phyloP scores from a whole-genome alignment of 257 asterid genomes.

The Craterostigma plantagineum region DNA sequence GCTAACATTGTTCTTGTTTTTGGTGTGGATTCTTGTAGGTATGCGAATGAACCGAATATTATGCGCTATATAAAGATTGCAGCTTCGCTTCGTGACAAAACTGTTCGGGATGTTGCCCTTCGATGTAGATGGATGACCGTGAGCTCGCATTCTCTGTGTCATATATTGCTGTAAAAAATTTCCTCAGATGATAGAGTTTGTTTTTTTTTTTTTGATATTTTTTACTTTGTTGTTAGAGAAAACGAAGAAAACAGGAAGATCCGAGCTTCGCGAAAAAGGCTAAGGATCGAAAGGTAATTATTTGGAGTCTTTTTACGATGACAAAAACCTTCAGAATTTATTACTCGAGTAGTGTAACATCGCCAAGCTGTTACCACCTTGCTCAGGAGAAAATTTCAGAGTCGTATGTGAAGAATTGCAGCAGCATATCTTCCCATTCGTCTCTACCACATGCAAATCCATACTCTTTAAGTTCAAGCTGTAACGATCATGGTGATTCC shows the following conservation, averaged over 20 bases:
- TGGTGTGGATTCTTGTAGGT: slow-evolving; percentile 27
- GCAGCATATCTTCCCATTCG: slow-evolving; percentile 36
- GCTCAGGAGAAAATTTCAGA: slow-evolving; percentile 45
- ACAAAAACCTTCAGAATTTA: no score
- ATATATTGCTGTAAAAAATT: background rate
- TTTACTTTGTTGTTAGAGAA: slow-evolving; percentile 52
- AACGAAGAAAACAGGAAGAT: slow-evolving; percentile 69
- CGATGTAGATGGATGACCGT: slow-evolving; percentile 91
- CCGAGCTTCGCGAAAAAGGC: slow-evolving; percentile 41
- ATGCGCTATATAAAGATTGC: slow-evolving; percentile 73
- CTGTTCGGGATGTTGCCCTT: slow-evolving; percentile 82
- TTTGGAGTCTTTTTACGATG: background rate
- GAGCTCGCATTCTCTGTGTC: slow-evolving; percentile 18
- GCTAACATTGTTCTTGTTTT: slow-evolving; percentile 7
- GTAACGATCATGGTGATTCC: slow-evolving; percentile 24
- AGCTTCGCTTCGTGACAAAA: slow-evolving; percentile 59
- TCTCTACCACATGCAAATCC: slow-evolving; percentile 26
- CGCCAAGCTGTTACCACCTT: background rate
- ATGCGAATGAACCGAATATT: slow-evolving; percentile 50
- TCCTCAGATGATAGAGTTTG: no score
- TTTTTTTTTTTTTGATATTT: no score
- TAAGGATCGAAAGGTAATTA: slow-evolving; percentile 43
- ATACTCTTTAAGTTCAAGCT: slow-evolving; percentile 32
- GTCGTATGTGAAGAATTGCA: slow-evolving; percentile 30
- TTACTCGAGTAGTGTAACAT: no score